These are phyloP conservation scores for Adansonia digitata DNA, from an alignment of 345 rosid genomes.

Conservation along the genomic window DNA sequence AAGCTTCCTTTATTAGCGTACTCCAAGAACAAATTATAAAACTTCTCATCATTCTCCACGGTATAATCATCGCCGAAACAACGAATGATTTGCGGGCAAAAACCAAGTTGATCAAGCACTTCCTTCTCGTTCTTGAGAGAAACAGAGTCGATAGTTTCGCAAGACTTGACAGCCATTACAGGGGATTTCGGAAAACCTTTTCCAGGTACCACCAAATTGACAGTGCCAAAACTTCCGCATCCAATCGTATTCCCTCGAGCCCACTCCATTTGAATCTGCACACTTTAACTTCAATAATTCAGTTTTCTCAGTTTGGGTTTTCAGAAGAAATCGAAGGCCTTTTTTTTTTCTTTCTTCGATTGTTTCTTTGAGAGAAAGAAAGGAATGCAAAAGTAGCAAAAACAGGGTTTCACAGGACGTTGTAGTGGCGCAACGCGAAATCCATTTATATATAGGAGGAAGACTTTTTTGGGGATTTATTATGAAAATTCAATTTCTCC, in stretches of 20 bases:
- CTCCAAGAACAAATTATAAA: slow-evolving; percentile 64
- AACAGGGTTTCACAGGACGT: slow-evolving; percentile 12
- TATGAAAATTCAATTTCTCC: neutral
- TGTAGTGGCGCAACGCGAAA: slow-evolving; percentile 15
- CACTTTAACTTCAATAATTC: neutral
- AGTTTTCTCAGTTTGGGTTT: neutral
- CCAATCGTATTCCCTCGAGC: slow-evolving; percentile 63
- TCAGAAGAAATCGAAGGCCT: neutral
- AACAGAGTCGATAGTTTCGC: slow-evolving; percentile 25
- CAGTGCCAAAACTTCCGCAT: slow-evolving; percentile 60
- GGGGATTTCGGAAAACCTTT: slow-evolving; percentile 28
- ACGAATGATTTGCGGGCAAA: slow-evolving; percentile 41
- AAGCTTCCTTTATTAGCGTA: slow-evolving; percentile 70
- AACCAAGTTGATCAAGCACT: slow-evolving; percentile 35
- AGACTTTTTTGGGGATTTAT: neutral
- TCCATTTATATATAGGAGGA: slow-evolving; percentile 3
- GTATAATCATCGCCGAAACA: slow-evolving; percentile 50
- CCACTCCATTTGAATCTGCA: slow-evolving; percentile 48
- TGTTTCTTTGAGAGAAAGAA: slow-evolving; percentile 1
- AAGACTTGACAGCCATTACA: slow-evolving; percentile 67
- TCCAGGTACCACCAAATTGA: slow-evolving; percentile 41
- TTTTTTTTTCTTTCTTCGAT: neutral
- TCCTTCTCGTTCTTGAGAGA: slow-evolving; percentile 54
- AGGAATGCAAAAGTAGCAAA: neutral
- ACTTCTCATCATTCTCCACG: slow-evolving; percentile 35